Base-by-base conservation (phyloP, 169 alveolate species). In the Plasmodium adleri region DNA sequence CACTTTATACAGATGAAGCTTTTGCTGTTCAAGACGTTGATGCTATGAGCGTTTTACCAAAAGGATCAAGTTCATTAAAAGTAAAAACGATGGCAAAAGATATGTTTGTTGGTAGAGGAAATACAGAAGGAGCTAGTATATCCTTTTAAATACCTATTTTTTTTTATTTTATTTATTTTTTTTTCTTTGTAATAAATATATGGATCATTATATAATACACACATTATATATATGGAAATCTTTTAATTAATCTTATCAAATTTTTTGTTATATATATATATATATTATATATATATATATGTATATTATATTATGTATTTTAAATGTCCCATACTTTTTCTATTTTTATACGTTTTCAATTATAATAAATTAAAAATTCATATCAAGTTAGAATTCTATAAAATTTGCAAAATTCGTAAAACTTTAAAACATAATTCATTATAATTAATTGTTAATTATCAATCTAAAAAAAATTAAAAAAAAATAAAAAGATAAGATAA, bases 61-160 rank as follows among this genome's bases (percentile, higher is more conserved):
- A 39, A 32, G 94, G 93, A 9, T 80, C 90, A 63, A 68, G 90
- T 58, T 50, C 89, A 9, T 72, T 92, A 73, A 76, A 87, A n/a
- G 94, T 74, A 17, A 87, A 74, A 56, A 92, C 93, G 13, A 71
- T 92, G 86, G 59, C 54, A 68, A 88, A 60, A 24, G 93, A 92
- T 5, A 73, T 92, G 73, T 92, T 92, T 64, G 83, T 92, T 22
- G n/a, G 92, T 71, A 74, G 63, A 64, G 93, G 93, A 20, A 62
- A 91, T 58, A 26, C 88, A 13, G 92, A 91, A 62, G 94, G 94
- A 2, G 94, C 89, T 71, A 91, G 93, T n/a, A 15, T 92, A 50
- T 68, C 80, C 50, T 71, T 91, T 50, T 91, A 83, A 60, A 72
- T 50, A 20, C 17, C 17, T 52, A 22, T 45, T 64, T 78, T 64